Conservation (phyloP, 1,139 yeast genomes). For the Zhuliangozyma blackwelliae region DNA sequence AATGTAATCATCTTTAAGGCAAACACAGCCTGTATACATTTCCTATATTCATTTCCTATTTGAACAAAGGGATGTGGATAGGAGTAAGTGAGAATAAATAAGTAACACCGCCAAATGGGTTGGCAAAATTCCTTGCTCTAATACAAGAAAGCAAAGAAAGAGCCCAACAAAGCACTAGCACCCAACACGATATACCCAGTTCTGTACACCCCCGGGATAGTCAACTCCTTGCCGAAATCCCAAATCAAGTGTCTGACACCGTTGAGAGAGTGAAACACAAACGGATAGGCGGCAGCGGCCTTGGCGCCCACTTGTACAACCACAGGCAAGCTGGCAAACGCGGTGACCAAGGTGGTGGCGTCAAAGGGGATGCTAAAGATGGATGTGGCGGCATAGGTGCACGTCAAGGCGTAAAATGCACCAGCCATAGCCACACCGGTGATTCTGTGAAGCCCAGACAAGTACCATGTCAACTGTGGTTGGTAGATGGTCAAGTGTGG, state of each 20-base stretch:
- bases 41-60: too few species aligned
- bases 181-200: slow-evolving; percentile 87
- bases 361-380: slow-evolving; percentile 61
- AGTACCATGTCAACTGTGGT: slow-evolving; percentile 80
- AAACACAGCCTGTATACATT: too few species aligned
- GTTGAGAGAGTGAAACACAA: slow-evolving; percentile 79
- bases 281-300: slow-evolving; percentile 72
- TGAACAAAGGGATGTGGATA: too few species aligned
- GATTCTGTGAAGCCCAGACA: slow-evolving; percentile 83
- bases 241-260: slow-evolving; percentile 91
- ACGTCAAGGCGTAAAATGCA: slow-evolving; percentile 72
- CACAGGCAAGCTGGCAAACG: slow-evolving; percentile 58
- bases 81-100: too few species aligned
- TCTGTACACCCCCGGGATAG: slow-evolving; percentile 82
- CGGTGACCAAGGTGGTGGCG: slow-evolving; percentile 53
- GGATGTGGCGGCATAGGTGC: slow-evolving; percentile 70
- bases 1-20: too few species aligned
- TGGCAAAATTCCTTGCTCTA: not conserved
- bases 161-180: slow-evolving; percentile 60
- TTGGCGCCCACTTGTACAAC: slow-evolving; percentile 60
- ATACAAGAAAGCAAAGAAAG: slow-evolving; percentile 47
- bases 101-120: too few species aligned
- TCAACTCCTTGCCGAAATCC: slow-evolving; percentile 81
- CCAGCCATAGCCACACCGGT: slow-evolving; percentile 82
- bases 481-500: slow-evolving; percentile 89